These are phyloP conservation scores for Leccinellum luteum DNA, from an alignment of 768 basidiomycete genomes.

Conservation along the genomic window DNA sequence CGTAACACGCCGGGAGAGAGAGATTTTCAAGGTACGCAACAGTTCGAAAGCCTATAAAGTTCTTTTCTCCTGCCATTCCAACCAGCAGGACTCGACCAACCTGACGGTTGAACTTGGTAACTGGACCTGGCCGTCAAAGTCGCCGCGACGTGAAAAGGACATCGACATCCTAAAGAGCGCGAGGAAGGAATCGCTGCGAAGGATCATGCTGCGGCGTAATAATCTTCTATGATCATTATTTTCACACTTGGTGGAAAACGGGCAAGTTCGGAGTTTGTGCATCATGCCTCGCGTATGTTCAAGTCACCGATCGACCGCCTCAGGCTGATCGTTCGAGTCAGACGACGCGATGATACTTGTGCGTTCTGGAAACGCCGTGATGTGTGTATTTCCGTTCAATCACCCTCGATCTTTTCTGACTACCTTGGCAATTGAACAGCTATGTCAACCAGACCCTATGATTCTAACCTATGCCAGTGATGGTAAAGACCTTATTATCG, in stretches of 20 bases:
- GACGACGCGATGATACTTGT: too few relatives aligned
- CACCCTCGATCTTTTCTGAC: too few relatives aligned
- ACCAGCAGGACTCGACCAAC: background rate
- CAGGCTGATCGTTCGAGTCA: background rate
- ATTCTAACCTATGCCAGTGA: too few relatives aligned
- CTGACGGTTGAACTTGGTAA: too few relatives aligned
- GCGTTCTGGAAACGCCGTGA: too few relatives aligned
- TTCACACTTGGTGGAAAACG: background rate
- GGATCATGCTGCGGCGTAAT: too few relatives aligned
- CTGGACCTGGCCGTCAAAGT: background rate
- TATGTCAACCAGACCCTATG: too few relatives aligned
- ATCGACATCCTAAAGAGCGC: background rate
- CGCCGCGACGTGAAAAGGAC: background rate
- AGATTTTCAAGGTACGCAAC: background rate
- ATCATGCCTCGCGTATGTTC: background rate
- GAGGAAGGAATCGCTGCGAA: background rate
- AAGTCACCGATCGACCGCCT: background rate
- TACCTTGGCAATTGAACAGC: too few relatives aligned
- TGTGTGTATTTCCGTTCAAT: too few relatives aligned
- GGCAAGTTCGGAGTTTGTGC: background rate
- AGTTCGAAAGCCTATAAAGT: background rate
- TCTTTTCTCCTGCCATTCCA: background rate
- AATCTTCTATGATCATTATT: conserved; percentile 1
- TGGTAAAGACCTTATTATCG: too few relatives aligned
- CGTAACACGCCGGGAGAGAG: background rate